These are phyloP conservation scores for Epichloe amarillans DNA, from an alignment of 2,329 filamentous ascomycete genomes.

Conservation along the genomic window DNA sequence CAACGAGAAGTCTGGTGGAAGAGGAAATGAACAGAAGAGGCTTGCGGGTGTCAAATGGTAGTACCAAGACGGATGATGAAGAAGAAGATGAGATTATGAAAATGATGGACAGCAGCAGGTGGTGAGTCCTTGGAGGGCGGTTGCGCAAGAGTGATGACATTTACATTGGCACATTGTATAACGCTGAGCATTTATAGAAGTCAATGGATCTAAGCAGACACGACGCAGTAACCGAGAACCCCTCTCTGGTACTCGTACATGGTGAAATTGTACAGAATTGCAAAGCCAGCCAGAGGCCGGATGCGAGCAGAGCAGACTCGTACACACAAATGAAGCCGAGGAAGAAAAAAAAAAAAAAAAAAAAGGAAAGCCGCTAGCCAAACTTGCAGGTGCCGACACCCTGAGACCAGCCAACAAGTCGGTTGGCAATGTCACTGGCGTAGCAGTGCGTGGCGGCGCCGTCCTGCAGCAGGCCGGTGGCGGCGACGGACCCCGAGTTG, in stretches of 20 bases:
- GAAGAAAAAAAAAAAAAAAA: not conserved
- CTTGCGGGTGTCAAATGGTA: constrained; percentile 20
- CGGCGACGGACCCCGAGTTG: constrained; percentile 31
- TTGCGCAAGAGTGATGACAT: too few relatives aligned
- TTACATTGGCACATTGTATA: too few relatives aligned
- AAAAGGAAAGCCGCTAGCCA: not conserved
- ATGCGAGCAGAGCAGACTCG: too few relatives aligned
- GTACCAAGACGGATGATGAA: constrained; percentile 19
- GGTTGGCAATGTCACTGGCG: constrained; percentile 30
- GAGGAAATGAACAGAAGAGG: constrained; percentile 44
- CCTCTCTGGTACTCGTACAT: too few relatives aligned
- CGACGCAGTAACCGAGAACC: too few relatives aligned
- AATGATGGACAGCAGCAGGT: constrained; percentile 19
- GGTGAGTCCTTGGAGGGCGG: not conserved
- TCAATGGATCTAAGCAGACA: too few relatives aligned
- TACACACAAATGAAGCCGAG: not conserved
- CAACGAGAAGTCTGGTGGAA: constrained; percentile 45
- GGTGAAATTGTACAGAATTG: too few relatives aligned
- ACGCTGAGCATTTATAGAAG: too few relatives aligned
- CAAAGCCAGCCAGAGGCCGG: too few relatives aligned
- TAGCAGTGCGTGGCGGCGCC: constrained; percentile 34
- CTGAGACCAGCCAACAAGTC: constrained; percentile 2
- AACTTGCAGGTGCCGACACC: not conserved
- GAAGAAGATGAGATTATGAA: constrained; percentile 32
- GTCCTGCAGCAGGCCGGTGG: constrained; percentile 24